Evolutionary conservation across 1,139 yeast genomes (phyloP), one percentile per base, ranked within the genome.

Genomic region (Magnusiomyces suaveolens): DNA sequence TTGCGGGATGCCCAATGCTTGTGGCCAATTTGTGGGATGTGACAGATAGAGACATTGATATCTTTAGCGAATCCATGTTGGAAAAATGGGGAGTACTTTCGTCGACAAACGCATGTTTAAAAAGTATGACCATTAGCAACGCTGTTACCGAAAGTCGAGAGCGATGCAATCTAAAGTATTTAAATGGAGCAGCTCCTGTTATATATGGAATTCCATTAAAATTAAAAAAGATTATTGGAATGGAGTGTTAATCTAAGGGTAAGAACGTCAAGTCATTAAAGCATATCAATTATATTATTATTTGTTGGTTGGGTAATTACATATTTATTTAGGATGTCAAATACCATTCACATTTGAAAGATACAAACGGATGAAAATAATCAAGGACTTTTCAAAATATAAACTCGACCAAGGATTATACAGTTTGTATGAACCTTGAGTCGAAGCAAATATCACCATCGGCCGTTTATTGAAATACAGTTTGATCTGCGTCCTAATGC

Each of bases 11-110:
- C 50, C 94, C 95, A 0, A 77, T 86, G 82, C 76, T 88, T 1
- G 71, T 92, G 46, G 96, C 88, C 0, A 89, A 88, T 64, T 71
- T 92, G 60, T 92, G 98, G 98, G 97, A 89, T 69, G 97, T 92
- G 3, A 92, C 97, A 0, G 98, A 92, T 68, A 89, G 87, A 63
- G 98, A 92, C 66, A 87, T 89, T 54, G 97, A 92, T 68, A 77
- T 75, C 62, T 88, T 89, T 63, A 84, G 89, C 48, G 59, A 75
- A 14, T 71, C 78, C 0, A 68, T 85, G 43, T 76, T 88, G 61
- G 76, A 77, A 14, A 72, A 75, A 56, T 82, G 89, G 81, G 89
- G 90, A 0, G 69, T 84, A 29, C 65, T 75, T 57, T 62, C 50
- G 57, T 55, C 14, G 54, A 52, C 23, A 41, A 48, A 18, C 53